A percentile compares a stretch with the other conserved stretches of the same genome.
Conservation (phyloP, 768 basidiomycete genomes). For the Pleurotus ostreatus region DNA sequence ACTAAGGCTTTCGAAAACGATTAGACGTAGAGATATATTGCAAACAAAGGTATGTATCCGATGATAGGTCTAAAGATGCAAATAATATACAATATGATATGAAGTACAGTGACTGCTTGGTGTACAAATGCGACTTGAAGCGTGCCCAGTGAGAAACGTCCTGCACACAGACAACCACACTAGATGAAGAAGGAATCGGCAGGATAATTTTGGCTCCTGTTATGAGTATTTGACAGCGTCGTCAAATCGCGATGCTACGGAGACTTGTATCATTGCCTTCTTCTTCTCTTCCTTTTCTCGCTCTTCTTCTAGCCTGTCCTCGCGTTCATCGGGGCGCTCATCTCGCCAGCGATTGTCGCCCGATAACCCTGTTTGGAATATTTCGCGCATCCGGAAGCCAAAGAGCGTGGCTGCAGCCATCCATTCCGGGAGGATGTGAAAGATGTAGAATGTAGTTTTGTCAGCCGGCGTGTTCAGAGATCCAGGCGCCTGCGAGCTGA, state of each 20-base stretch:
- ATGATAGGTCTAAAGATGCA: too few species aligned
- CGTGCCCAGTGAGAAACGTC: too few species aligned
- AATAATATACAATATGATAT: too few species aligned
- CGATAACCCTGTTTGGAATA: slow-evolving; percentile 23
- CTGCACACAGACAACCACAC: too few species aligned
- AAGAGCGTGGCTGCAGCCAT: slow-evolving; percentile 17
- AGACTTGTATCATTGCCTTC: slow-evolving; percentile 2
- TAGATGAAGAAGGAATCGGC: too few species aligned
- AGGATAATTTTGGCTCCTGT: not conserved
- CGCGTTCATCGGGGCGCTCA: slow-evolving; percentile 19
- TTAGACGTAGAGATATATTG: too few species aligned
- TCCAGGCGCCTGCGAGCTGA: slow-evolving; percentile 17
- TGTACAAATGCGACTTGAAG: too few species aligned
- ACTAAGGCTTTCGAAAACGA: too few species aligned
- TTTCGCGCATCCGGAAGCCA: slow-evolving; percentile 20
- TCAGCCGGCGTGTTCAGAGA: slow-evolving; percentile 22
- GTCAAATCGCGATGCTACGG: slow-evolving; percentile 4
- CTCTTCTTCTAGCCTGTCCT: slow-evolving; percentile 15
- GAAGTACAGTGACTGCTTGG: too few species aligned
- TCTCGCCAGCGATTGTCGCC: slow-evolving; percentile 20
- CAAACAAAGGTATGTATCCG: too few species aligned
- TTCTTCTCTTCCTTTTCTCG: slow-evolving; percentile 13
- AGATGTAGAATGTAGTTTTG: slow-evolving; percentile 27
- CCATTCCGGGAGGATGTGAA: slow-evolving; percentile 32
- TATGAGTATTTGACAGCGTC: not conserved